phyloP scores from a whole-genome alignment of 139 green algal genomes.

The Closterium sp. region DNA sequence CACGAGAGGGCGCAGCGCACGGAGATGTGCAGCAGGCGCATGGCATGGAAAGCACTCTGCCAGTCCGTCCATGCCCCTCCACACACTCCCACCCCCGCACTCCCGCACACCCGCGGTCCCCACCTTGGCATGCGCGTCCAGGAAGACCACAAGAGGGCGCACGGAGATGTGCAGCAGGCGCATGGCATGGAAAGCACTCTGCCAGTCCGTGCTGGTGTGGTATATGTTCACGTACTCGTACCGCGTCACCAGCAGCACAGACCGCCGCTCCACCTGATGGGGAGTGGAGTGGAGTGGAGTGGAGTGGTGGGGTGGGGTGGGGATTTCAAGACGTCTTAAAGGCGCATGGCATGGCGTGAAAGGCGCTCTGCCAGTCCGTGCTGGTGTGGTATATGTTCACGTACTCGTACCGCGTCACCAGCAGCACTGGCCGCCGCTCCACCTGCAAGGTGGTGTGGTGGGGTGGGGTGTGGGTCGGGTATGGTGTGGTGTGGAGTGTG shows the following conservation, averaged over 20 bases:
- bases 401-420: slow-evolving; percentile 29
- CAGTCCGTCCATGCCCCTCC: slow-evolving; percentile 19
- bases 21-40: not conserved
- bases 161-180: not conserved
- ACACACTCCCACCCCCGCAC: too few species aligned
- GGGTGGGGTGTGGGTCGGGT: too few species aligned
- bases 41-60: not conserved
- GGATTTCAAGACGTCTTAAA: too few species aligned
- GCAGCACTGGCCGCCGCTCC: not conserved
- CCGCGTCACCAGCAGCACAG: slow-evolving; percentile 9
- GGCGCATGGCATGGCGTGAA: too few species aligned
- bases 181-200: not conserved
- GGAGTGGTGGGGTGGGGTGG: too few species aligned
- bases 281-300: too few species aligned
- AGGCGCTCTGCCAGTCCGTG: not conserved
- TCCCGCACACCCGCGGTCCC: not conserved
- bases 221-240: slow-evolving; percentile 39
- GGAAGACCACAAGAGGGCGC: slow-evolving; percentile 3
- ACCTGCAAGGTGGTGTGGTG: not conserved
- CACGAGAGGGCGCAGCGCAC: not conserved
- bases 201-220: slow-evolving; percentile 35
- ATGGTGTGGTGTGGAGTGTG: too few species aligned
- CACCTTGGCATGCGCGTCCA: slow-evolving; percentile 27
- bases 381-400: slow-evolving; percentile 28
- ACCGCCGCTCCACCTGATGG: not conserved